A percentile compares a stretch with the other conserved stretches of the same genome.
Evolutionary conservation across 192 early-diverging fungal genomes (phyloP).

Genomic region (Lobulomyces angularis): DNA sequence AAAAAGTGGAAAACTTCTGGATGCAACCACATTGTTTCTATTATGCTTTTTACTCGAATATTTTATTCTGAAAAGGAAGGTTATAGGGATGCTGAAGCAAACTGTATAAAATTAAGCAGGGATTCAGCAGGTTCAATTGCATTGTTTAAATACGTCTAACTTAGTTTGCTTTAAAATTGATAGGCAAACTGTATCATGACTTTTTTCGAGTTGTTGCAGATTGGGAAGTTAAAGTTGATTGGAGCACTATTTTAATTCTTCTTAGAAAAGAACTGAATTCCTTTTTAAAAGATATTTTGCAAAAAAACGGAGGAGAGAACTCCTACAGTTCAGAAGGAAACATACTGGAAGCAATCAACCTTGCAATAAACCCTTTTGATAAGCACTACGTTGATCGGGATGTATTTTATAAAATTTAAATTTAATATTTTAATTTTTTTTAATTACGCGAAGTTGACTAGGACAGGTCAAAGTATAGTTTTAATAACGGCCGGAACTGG

Average conservation of each 20-base stretch:
- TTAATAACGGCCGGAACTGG: conserved; percentile 83
- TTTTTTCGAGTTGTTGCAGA: conserved; percentile 77
- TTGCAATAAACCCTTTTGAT: conserved; percentile 90
- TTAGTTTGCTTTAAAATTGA: no score
- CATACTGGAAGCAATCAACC: conserved; percentile 88
- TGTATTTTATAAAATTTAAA: conserved; percentile 71
- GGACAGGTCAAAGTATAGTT: conserved; percentile 71
- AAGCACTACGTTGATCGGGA: conserved; percentile 93
- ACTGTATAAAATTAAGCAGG: no score
- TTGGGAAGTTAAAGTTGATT: conserved; percentile 55
- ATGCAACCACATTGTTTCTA: conserved; percentile 90
- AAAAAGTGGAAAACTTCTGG: conserved; percentile 63
- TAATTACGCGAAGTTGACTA: conserved; percentile 58
- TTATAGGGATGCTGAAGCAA: conserved; percentile 1
- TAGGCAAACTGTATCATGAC: conserved; percentile 58
- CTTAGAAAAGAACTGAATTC: conserved; percentile 48
- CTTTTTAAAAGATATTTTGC: conserved; percentile 41
- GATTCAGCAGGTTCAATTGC: no score
- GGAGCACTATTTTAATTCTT: conserved; percentile 29
- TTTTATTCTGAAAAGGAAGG: conserved; percentile 59
- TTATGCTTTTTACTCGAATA: conserved; percentile 85
- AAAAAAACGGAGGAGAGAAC: conserved; percentile 30
- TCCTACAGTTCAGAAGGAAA: conserved; percentile 84
- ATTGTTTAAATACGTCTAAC: no score
- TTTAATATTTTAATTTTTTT: no score